A percentile compares a stretch with the other conserved stretches of the same genome.
phyloP scores from a whole-genome alignment of 228 moss, liverwort and hornwort species.

The Sphagnum fallax region DNA sequence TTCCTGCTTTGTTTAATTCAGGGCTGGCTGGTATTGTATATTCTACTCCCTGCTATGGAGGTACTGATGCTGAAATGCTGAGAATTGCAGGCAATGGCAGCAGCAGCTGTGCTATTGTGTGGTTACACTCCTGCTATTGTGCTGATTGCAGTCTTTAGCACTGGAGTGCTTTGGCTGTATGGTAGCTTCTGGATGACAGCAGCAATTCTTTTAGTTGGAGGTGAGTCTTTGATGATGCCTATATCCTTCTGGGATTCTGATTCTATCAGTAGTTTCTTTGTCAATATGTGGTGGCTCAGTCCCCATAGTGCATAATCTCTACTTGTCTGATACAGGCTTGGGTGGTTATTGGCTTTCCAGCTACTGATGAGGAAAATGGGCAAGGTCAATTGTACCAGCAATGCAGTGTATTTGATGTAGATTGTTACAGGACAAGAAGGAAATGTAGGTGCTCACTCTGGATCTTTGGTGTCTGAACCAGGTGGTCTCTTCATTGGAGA shows the following conservation, averaged over 20 bases:
- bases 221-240: constrained; percentile 18
- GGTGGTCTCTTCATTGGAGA: constrained; percentile 70
- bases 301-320: too few species aligned
- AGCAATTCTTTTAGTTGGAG: constrained; percentile 64
- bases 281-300: too few species aligned
- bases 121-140: constrained; percentile 68
- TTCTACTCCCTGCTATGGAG: not conserved
- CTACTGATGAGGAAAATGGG: too few species aligned
- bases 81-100: constrained; percentile 64
- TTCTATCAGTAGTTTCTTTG: too few species aligned
- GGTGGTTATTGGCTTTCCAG: too few species aligned
- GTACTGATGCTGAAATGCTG: constrained; percentile 10
- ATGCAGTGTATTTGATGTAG: too few species aligned
- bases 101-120: constrained; percentile 53
- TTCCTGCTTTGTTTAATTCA: too few species aligned
- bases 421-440: too few species aligned
- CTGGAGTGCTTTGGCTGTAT: constrained; percentile 72
- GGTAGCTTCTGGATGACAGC: constrained; percentile 95
- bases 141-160: constrained; percentile 50
- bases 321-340: too few species aligned
- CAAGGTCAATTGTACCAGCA: too few species aligned
- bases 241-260: too few species aligned
- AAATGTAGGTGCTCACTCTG: not conserved
- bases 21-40: too few species aligned
- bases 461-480: constrained; percentile 19